Base-by-base conservation (phyloP, 768 basidiomycete genomes). In the Lyophyllum atratum region DNA sequence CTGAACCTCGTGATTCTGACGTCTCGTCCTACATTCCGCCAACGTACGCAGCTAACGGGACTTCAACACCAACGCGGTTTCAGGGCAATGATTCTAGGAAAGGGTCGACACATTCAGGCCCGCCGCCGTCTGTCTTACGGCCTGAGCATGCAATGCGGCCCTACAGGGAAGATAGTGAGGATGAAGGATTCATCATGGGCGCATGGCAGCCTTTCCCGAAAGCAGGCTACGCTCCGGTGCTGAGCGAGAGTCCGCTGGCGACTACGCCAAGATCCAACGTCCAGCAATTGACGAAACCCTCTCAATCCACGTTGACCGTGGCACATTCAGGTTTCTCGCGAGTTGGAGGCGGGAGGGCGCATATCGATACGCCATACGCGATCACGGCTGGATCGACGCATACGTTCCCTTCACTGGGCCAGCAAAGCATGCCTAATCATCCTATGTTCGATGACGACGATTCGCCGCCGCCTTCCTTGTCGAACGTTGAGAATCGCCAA, bases 141-240 rank as follows among this genome's bases (percentile, higher is more conserved):
- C 92, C 92, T 0, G 92, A 93, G 62, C 89, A 92, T 46, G 90
- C 87, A 4, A 77, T 86, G 59, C 80, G 82, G 45, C 90, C 89
- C 26, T 92, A 91, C 68, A 80, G 79, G 60, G 89, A 92, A 65
- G 89, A 92, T 42, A 88, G 82, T 61, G 91, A 92, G 58, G 89
- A 89, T 63, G 91, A 91, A 60, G 89, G 92, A 12, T 90, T 79
- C 61, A 97, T 98, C 66, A 96, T 98, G 93, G 89, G 87, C 40
- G 92, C 95, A n/a, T 96, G 93, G 92, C 86, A 89, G 61, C 84
- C 87, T 26, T 90, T 84, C 76, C 83, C 83, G 0, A 75, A 80
- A 7, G 69, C 77, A 21, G 81, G 82, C 0, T 84, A 85, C 66
- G 52, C 67, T 21, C 72, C 80, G 9, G 76, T 85, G 21, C 25